These are phyloP conservation scores for Stachybotrys echinatus DNA, from an alignment of 2,329 filamentous ascomycete species.

Conservation along the genomic window DNA sequence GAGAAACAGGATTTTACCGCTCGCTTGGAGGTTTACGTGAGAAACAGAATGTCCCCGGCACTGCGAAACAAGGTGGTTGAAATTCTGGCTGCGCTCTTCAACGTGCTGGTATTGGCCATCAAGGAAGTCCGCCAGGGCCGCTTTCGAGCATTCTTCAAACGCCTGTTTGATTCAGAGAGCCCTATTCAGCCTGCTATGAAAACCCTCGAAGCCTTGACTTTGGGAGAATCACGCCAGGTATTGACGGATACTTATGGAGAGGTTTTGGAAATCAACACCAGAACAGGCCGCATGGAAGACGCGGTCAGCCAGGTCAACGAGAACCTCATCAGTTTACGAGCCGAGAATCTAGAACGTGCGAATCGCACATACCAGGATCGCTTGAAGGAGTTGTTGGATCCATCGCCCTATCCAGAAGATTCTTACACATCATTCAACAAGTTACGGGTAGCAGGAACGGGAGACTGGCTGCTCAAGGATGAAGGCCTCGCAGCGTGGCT, in stretches of 20 bases:
- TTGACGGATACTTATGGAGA: constrained; percentile 36
- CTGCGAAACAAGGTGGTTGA: constrained; percentile 32
- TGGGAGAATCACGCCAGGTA: constrained; percentile 35
- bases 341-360: constrained; percentile 27
- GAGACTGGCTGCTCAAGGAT: constrained; percentile 40
- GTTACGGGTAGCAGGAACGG: constrained; percentile 33
- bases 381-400: constrained; percentile 32
- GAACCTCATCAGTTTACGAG: constrained; percentile 24
- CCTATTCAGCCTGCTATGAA: constrained; percentile 32
- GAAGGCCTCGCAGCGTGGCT: constrained; percentile 33
- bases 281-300: constrained; percentile 28
- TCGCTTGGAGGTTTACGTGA: constrained; percentile 34
- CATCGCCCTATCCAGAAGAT: constrained; percentile 37
- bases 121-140: constrained; percentile 36
- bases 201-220: constrained; percentile 33
- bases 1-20: constrained; percentile 32
- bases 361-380: constrained; percentile 27
- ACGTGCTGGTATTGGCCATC: constrained; percentile 37
- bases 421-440: constrained; percentile 34
- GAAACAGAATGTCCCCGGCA: constrained; percentile 28
- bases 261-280: constrained; percentile 27
- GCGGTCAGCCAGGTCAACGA: constrained; percentile 28
- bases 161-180: constrained; percentile 32
- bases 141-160: constrained; percentile 33
- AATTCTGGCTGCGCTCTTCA: constrained; percentile 37